These are phyloP conservation scores for Pinus albicaulis DNA, from an alignment of 75 land plant species.

Conservation along the genomic window DNA sequence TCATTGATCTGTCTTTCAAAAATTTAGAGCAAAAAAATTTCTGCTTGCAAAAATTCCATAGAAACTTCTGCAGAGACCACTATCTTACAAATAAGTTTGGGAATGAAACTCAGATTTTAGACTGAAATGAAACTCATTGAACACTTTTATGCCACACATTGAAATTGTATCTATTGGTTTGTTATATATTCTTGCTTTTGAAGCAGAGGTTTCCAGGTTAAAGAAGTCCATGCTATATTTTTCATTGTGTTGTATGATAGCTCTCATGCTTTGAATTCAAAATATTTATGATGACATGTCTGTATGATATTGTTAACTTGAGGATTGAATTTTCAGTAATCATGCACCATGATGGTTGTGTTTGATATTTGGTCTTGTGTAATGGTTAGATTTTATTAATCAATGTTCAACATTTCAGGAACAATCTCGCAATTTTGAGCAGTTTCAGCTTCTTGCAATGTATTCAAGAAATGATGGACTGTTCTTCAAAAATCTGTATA, in stretches of 20 bases:
- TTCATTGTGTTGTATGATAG: not conserved
- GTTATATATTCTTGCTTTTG: not conserved
- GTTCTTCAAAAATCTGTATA: conserved; percentile 52
- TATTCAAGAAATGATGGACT: conserved; percentile 49
- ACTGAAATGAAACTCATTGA: no score
- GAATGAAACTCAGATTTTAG: no score
- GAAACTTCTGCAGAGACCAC: no score
- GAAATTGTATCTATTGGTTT: not conserved
- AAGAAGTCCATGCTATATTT: not conserved
- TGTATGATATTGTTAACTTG: not conserved
- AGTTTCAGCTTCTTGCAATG: conserved; percentile 26
- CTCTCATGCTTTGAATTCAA: not conserved
- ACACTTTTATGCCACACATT: not conserved
- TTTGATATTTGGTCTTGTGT: not conserved
- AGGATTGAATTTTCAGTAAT: not conserved
- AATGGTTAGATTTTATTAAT: not conserved
- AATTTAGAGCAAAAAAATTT: no score
- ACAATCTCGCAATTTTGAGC: conserved; percentile 37
- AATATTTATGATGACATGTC: not conserved
- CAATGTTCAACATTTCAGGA: conserved; percentile 19
- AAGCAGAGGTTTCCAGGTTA: not conserved
- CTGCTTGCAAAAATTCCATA: no score
- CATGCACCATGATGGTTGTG: not conserved
- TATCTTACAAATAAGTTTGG: no score
- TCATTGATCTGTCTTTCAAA: no score